Conservation (phyloP, 176 grass and related monocot genomes). For the Panicum miliaceum region DNA sequence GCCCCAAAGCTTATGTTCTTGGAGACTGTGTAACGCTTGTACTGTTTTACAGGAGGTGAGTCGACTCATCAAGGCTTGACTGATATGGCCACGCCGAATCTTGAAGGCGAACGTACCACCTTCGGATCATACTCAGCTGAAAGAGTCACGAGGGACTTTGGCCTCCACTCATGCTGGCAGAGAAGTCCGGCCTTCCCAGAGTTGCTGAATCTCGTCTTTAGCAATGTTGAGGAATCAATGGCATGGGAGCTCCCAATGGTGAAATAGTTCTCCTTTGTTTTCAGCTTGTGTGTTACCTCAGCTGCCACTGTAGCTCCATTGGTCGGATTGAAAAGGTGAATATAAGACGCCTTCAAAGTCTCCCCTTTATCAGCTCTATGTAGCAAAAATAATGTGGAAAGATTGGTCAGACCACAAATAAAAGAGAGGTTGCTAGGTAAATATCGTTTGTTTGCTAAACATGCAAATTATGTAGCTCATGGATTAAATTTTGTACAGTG, state of each 20-base stretch:
- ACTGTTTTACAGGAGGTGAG: constrained; percentile 45
- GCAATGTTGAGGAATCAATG: constrained; percentile 58
- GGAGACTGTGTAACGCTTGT: constrained; percentile 34
- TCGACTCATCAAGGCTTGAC: constrained; percentile 64
- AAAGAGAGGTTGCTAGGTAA: not conserved
- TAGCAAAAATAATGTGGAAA: constrained; percentile 16
- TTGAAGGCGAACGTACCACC: constrained; percentile 63
- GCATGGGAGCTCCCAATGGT: constrained; percentile 70
- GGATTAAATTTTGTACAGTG: not conserved
- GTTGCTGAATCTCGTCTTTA: constrained; percentile 77
- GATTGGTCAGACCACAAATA: not conserved
- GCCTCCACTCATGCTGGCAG: constrained; percentile 85
- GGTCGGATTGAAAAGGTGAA: constrained; percentile 65
- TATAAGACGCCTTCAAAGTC: constrained; percentile 81
- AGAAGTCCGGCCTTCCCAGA: constrained; percentile 65
- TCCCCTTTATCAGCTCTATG: constrained; percentile 79
- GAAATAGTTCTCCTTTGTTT: constrained; percentile 78
- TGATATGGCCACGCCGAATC: constrained; percentile 63
- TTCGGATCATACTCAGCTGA: constrained; percentile 86
- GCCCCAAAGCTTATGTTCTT: constrained; percentile 25
- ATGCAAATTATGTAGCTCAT: not conserved
- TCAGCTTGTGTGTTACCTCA: constrained; percentile 76
- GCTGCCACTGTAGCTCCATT: constrained; percentile 71
- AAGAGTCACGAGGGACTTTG: constrained; percentile 71
- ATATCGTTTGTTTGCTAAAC: not conserved